Conservation (phyloP, 192 early-diverging fungal species). For the Lunasporangiospora selenospora region DNA sequence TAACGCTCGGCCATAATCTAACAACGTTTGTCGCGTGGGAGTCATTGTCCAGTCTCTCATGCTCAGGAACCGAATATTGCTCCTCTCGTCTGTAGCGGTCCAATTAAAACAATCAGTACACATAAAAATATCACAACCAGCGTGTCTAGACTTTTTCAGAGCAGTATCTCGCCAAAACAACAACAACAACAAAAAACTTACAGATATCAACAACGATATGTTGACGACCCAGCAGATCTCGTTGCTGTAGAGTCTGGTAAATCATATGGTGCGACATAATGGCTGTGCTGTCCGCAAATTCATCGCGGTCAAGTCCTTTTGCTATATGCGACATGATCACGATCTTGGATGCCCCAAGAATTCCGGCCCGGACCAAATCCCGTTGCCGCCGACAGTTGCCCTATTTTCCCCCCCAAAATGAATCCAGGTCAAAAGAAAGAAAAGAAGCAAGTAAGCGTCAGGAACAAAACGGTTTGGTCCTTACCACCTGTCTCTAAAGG, state of each 20-base stretch:
- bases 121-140: neutral
- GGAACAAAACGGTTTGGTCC: too few species aligned
- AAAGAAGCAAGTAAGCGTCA: neutral
- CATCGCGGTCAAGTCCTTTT: slow-evolving; percentile 42
- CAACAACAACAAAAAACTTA: slow-evolving; percentile 15
- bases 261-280: slow-evolving; percentile 73
- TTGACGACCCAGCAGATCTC: slow-evolving; percentile 19
- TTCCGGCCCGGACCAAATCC: slow-evolving; percentile 54
- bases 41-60: slow-evolving; percentile 43
- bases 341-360: slow-evolving; percentile 51
- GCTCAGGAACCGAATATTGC: slow-evolving; percentile 67
- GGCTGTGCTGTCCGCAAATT: slow-evolving; percentile 54
- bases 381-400: slow-evolving; percentile 56
- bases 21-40: slow-evolving; percentile 45
- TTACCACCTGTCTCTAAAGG: too few species aligned
- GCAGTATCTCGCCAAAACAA: too few species aligned
- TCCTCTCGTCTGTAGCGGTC: slow-evolving; percentile 49
- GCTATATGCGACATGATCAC: slow-evolving; percentile 52
- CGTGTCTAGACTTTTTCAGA: slow-evolving; percentile 1
- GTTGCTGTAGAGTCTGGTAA: slow-evolving; percentile 53
- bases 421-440: neutral
- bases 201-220: slow-evolving; percentile 54
- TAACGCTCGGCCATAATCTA: too few species aligned
- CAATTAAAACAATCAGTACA: slow-evolving; percentile 18
- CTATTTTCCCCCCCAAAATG: slow-evolving; percentile 9